A percentile compares a stretch with the other conserved stretches of the same genome.
These are phyloP conservation scores for Orbilia javanica DNA, from an alignment of 2,329 filamentous ascomycete species.

Conservation along the genomic window DNA sequence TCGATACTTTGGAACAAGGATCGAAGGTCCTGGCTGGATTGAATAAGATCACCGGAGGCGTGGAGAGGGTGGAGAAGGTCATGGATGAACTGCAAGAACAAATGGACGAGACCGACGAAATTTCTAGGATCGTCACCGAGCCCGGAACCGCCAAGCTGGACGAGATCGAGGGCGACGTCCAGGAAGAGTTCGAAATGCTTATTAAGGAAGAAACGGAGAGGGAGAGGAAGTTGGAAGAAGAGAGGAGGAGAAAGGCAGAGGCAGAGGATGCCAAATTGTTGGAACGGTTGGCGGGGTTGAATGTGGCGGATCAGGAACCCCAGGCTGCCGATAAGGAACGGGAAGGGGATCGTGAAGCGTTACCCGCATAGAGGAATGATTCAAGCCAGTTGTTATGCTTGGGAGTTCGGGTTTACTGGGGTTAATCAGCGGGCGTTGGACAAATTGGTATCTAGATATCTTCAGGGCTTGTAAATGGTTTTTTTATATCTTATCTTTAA, in stretches of 20 bases:
- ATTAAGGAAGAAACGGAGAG: conserved; percentile 73
- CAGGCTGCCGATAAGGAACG: conserved; percentile 23
- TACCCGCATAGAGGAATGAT: conserved; percentile 51
- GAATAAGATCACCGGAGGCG: conserved; percentile 81
- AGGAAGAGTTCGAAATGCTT: conserved; percentile 85
- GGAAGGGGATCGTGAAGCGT: conserved; percentile 61
- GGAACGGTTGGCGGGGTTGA: conserved; percentile 63
- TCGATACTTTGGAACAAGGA: conserved; percentile 84
- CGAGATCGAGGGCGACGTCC: conserved; percentile 84
- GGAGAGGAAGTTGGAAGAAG: conserved; percentile 64
- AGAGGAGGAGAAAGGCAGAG: conserved; percentile 66
- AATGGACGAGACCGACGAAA: conserved; percentile 85
- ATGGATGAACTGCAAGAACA: conserved; percentile 81
- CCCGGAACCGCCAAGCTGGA: conserved; percentile 64
- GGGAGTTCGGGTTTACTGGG: conserved; percentile 37
- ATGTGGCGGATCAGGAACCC: conserved; percentile 28
- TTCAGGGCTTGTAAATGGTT: conserved; percentile 7
- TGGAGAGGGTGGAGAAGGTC: conserved; percentile 79
- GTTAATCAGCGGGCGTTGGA: conserved; percentile 36
- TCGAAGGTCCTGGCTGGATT: conserved; percentile 78
- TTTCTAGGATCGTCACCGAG: conserved; percentile 81
- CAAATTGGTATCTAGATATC: conserved; percentile 40
- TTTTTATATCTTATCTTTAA: conserved; percentile 6
- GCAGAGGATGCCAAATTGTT: conserved; percentile 67
- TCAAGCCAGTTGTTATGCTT: neutral